Base-by-base conservation (phyloP, 495 filamentous ascomycete species). In the Talaromyces adpressus region DNA sequence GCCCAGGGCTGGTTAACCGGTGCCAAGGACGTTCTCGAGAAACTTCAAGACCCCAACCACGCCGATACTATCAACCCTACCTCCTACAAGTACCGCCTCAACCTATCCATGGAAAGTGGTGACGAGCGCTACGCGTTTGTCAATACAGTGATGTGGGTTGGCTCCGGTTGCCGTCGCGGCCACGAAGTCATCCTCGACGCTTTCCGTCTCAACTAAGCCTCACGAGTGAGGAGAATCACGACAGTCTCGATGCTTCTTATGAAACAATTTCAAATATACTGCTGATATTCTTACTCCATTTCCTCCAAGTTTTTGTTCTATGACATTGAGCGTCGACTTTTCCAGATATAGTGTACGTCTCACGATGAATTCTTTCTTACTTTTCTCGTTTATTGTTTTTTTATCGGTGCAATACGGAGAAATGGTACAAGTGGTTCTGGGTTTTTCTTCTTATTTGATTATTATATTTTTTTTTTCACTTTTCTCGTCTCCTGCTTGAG, bases 131-230 rank as follows among this genome's bases (percentile, higher is more conserved):
- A 86, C 63, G 79, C 82, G n/a, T 83, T 84, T 66, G 64, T 86
- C 64, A 87, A 87, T 69, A 82, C 81, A 4, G 75, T 82, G 27
- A 83, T 87, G 80, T 87, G 85, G 85, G 72, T 86, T 45, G 82
- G 81, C 49, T 85, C 83, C 64, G 84, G 84, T 49, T 79, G 84
- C 64, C 81, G 83, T 68, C 76, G 79, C 59, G 82, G 81, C 30
- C 81, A 82, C 59, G 85, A 86, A 75, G 78, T 80, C 34, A 80
- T 80, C 61, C 76, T 80, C 60, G 78, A 80, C 65, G 68, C 77
- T 4, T 80, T 80, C 77, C 77, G 78, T 63, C 69, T 80, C 64
- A 80, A 78, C 69, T 80, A 69, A 73, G 1, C 16, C 52, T 53
- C 3, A 16, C 6, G 53, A 16, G 54, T 9, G 11, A 30, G 12